phyloP scores from a whole-genome alignment of 1,139 yeast genomes.

The Yamadazyma taylorii region DNA sequence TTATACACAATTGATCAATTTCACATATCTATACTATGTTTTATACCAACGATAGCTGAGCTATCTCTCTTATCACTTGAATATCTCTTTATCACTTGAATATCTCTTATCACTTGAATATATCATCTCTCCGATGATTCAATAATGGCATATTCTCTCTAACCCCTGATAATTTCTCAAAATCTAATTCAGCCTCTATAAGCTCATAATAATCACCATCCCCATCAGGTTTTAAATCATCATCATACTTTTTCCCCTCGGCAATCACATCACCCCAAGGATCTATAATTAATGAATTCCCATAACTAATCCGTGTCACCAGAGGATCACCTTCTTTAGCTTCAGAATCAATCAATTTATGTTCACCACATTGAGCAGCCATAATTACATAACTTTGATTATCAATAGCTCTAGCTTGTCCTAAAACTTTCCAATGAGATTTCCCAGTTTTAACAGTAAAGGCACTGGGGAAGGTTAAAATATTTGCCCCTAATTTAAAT shows the following conservation, averaged over 20 bases:
- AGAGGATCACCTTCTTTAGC: slow-evolving; percentile 27
- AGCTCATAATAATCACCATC: slow-evolving; percentile 57
- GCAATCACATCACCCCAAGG: slow-evolving; percentile 89
- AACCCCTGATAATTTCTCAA: slow-evolving; percentile 45
- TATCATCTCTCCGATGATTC: slow-evolving; percentile 54
- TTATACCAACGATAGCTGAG: too few relatives aligned
- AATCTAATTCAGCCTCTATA: slow-evolving; percentile 70
- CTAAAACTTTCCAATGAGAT: slow-evolving; percentile 85
- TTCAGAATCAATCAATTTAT: slow-evolving; percentile 43
- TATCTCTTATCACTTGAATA: background rate
- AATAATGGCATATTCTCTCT: slow-evolving; percentile 73
- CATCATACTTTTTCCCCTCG: slow-evolving; percentile 42
- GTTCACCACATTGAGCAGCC: slow-evolving; percentile 90
- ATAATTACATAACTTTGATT: slow-evolving; percentile 83
- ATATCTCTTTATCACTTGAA: background rate
- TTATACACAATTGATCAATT: too few relatives aligned
- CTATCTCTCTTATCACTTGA: background rate
- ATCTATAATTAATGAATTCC: slow-evolving; percentile 80
- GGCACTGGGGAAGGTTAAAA: slow-evolving; percentile 84
- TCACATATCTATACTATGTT: background rate
- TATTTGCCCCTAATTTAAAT: slow-evolving; percentile 71
- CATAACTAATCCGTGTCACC: slow-evolving; percentile 63
- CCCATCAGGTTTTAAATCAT: slow-evolving; percentile 26
- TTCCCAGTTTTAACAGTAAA: slow-evolving; percentile 89
- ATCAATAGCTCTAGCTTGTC: slow-evolving; percentile 82